Evolutionary conservation across 2,329 filamentous ascomycete species (phyloP), one percentile per base, ranked within the genome.

Genomic region (Chaetothyriales sp.): DNA sequence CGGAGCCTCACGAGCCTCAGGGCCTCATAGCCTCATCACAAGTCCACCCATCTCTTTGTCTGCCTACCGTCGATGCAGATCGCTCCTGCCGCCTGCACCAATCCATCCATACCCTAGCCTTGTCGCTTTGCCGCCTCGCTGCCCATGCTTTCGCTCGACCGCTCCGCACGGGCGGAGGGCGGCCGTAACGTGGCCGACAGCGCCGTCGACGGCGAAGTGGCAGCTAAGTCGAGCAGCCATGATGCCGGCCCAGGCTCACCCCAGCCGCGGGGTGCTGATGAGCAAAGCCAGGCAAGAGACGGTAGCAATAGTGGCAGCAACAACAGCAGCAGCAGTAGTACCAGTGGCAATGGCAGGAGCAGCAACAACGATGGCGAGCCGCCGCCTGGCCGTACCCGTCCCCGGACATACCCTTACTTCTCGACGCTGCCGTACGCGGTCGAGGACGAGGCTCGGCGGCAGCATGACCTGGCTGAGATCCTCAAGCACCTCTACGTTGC

Each of bases 401-500:
- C 87, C 36, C 81, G 92, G 55, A 95, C 92, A 25, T 98, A 92
- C 66, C 87, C 86, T 54, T 98, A 98, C 73, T 87, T 89, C 66
- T 77, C 81, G 59, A 84, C 92, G 64, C 78, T 98, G 48, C 93
- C 93, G 36, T 98, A 96, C 64, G 70, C 80, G 51, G 83, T 89
- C 51, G 93, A 98, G 68, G 80, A 84, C 63, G 84, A 90, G 56
- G 66, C 74, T 32, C 78, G 88, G 68, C 79, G 89, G 56, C 82
- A 93, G 64, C 76, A 75, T 48, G 87, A 89, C 55, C 73, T 98
- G 46, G 76, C 83, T 45, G 86, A 88, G 64, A 96, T 95, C 60
- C 75, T 96, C 59, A 92, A 89, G 66, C 86, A 95, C 63, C 81
- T 98, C 26, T 96, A 95, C 66, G 86, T 95, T 60, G 80, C 90